phyloP scores from a whole-genome alignment of 768 basidiomycete genomes.

The Lactarius pseudohatsudake region DNA sequence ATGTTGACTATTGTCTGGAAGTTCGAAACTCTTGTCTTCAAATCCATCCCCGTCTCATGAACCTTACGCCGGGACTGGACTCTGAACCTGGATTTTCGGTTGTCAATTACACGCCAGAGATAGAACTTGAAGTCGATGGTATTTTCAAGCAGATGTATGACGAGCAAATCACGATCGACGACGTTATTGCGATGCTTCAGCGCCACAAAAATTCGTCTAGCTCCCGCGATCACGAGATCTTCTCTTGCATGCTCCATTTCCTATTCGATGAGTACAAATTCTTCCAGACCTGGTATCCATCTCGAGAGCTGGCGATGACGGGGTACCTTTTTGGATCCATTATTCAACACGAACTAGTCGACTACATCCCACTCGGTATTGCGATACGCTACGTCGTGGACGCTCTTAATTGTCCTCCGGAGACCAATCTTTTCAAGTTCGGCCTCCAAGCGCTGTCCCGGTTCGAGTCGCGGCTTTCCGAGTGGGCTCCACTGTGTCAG shows the following conservation, averaged over 20 bases:
- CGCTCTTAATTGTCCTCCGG: constrained; percentile 86
- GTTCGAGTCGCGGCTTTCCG: constrained; percentile 82
- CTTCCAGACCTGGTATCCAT: constrained; percentile 94
- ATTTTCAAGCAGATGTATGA: constrained; percentile 99
- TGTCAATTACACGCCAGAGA: constrained; percentile 82
- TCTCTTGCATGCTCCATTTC: constrained; percentile 99
- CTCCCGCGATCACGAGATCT: constrained; percentile 88
- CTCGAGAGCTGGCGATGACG: constrained; percentile 93
- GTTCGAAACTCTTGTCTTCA: constrained; percentile 91
- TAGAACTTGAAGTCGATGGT: constrained; percentile 89
- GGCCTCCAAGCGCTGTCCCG: constrained; percentile 87
- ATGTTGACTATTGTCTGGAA: constrained; percentile 85
- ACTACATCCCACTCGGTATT: constrained; percentile 92
- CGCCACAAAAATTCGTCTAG: constrained; percentile 81
- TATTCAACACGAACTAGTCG: constrained; percentile 90
- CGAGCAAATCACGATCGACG: constrained; percentile 90
- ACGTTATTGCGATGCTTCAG: constrained; percentile 87
- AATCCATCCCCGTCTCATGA: constrained; percentile 95
- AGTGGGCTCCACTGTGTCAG: constrained; percentile 93
- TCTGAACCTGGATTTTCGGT: constrained; percentile 90
- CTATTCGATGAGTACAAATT: constrained; percentile 99
- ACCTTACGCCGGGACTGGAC: constrained; percentile 81
- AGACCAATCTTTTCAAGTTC: constrained; percentile 93
- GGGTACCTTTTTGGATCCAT: constrained; percentile 95
- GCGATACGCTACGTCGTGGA: constrained; percentile 96